Evolutionary conservation across 2,329 filamentous ascomycete genomes (phyloP), one percentile per base, ranked within the genome.

Genomic region (Huntiella abstrusa): DNA sequence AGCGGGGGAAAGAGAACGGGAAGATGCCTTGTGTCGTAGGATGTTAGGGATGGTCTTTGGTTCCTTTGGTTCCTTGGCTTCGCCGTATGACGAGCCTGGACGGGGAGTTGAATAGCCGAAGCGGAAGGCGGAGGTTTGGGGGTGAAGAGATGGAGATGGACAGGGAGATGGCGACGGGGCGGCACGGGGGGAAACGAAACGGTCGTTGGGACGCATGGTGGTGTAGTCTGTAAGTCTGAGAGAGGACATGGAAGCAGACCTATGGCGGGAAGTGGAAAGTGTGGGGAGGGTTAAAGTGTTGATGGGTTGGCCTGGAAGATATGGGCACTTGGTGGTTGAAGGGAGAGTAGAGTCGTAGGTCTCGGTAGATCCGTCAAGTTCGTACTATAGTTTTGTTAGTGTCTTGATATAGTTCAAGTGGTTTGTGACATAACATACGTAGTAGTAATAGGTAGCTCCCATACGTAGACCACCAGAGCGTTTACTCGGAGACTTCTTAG

Each of bases 371-470:
- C 80, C 77, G 60, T 95, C 77, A 37, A 95, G 61, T 58, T 87
- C 77, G 62, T 94, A 95, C 83, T 92, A 22, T 19, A 16, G 32
- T 13, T 22, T n/a, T 15, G 13, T 38, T 38, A 39, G 22, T 33
- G 22, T 19, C 17, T 19, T 19, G 8, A 28, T 28, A 10, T 28
- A 28, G 7, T 10, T 1, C 2, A 28, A 36, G 41, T 43, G 15
- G 32, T 11, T 16, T 12, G 4, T n/a, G 40, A 22, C 12, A 16
- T 41, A 39, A 70, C 82, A 64, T 67, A 92, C 85, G 64, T 91
- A 95, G 68, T 93, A 96, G 71, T 88, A 95, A 62, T 95, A 95
- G 12, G 80, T 91, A 50, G 81, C 77, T 39, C 87, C 87, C 83
- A 94, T 94, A 61, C 81, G 91, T 52, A 95, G 70, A 45, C 82